Conservation (phyloP, 2,329 filamentous ascomycete genomes). For the Neospermospora avenae region DNA sequence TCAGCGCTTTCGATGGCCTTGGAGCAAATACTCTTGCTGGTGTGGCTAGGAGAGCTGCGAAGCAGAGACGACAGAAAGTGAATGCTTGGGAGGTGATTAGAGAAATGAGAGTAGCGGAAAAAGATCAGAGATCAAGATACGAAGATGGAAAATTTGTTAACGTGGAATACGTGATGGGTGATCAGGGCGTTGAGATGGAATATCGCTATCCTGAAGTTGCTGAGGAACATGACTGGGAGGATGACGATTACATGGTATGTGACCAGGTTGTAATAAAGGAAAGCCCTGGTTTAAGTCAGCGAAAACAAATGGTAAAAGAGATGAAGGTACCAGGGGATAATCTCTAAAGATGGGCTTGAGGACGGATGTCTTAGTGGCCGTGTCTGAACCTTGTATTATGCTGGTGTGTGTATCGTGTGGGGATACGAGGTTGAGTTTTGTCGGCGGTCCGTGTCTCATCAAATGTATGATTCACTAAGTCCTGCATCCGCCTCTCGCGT, state of each 20-base stretch:
- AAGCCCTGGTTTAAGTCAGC: background rate
- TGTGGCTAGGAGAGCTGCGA: constrained; percentile 27
- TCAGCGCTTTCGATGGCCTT: constrained; percentile 49
- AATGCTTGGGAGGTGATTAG: constrained; percentile 21
- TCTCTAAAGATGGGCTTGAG: constrained; percentile 7
- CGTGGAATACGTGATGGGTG: constrained; percentile 6
- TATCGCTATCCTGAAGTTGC: background rate
- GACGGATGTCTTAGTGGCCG: background rate
- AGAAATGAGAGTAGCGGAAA: constrained; percentile 12
- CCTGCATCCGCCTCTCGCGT: too few relatives aligned
- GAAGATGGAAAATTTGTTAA: background rate
- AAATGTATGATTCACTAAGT: too few relatives aligned
- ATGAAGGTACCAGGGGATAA: background rate
- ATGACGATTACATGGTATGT: background rate
- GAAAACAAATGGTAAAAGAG: background rate
- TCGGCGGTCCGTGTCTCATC: too few relatives aligned
- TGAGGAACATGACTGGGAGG: background rate
- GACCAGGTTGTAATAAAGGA: constrained; percentile 1
- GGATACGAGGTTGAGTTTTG: background rate
- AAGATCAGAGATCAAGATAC: background rate
- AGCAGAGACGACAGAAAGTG: constrained; percentile 20
- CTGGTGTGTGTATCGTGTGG: background rate
- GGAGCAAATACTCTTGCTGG: constrained; percentile 26
- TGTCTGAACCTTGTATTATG: background rate
- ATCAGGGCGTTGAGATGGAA: constrained; percentile 7